Evolutionary conservation across 768 basidiomycete species (phyloP).

Genomic region (Termitomyces eurrhizus): DNA sequence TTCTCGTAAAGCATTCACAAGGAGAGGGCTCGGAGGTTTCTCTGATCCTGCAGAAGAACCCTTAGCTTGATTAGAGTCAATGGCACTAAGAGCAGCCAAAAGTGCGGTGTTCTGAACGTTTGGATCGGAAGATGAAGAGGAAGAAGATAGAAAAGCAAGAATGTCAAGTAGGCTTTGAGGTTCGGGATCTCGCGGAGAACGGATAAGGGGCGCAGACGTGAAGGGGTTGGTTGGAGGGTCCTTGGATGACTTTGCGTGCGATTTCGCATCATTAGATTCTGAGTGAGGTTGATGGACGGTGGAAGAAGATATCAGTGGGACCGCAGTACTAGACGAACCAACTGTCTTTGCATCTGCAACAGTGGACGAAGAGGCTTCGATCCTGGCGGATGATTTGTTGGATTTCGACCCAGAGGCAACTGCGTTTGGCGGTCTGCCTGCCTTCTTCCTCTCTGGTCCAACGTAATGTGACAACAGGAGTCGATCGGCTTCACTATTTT

Average conservation of each 20-base stretch:
- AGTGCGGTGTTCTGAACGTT: constrained; percentile 21
- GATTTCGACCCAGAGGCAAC: constrained; percentile 19
- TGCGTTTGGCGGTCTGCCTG: constrained; percentile 31
- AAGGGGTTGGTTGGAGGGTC: constrained; percentile 19
- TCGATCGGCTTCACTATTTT: constrained; percentile 37
- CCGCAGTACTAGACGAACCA: neutral
- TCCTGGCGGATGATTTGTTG: constrained; percentile 22
- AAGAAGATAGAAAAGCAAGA: constrained; percentile 26
- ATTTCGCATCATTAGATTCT: neutral
- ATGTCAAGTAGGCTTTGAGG: constrained; percentile 24
- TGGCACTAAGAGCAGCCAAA: constrained; percentile 21
- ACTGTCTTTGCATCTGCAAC: neutral
- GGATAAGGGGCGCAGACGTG: constrained; percentile 20
- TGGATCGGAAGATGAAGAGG: constrained; percentile 13
- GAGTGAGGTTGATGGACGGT: neutral
- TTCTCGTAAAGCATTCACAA: constrained; percentile 50
- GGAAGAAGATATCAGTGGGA: neutral
- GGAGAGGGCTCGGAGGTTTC: constrained; percentile 15
- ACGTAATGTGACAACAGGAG: constrained; percentile 36
- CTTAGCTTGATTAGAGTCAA: constrained; percentile 19
- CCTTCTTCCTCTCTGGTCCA: constrained; percentile 43
- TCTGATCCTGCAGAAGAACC: neutral
- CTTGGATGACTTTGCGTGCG: constrained; percentile 13
- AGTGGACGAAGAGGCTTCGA: neutral
- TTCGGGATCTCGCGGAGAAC: constrained; percentile 16